Conservation (phyloP, 495 filamentous ascomycete species). For the Talaromyces wortmannii region DNA sequence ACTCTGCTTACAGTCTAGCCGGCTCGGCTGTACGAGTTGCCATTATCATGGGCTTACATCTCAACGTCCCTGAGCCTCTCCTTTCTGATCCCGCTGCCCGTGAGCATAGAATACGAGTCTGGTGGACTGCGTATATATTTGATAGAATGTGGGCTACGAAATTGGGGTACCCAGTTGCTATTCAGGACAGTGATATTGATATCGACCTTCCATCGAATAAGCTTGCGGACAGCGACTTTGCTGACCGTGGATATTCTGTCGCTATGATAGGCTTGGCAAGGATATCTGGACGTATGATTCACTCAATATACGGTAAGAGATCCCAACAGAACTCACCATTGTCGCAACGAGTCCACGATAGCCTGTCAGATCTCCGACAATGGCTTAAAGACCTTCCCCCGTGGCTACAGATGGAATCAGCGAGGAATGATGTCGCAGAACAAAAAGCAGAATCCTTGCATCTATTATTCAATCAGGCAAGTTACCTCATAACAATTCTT, state of each 20-base stretch:
- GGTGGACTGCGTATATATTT: conserved; percentile 26
- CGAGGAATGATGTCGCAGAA: conserved; percentile 17
- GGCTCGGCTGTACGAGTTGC: conserved; percentile 22
- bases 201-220: conserved; percentile 22
- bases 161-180: conserved; percentile 20
- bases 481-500: not conserved
- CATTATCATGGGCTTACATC: conserved; percentile 23
- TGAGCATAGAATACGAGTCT: conserved; percentile 22
- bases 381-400: conserved; percentile 21
- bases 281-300: conserved; percentile 16
- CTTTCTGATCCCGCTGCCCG: conserved; percentile 15
- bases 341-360: conserved; percentile 16
- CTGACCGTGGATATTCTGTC: conserved; percentile 15
- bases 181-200: conserved; percentile 23
- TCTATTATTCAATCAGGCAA: conserved; percentile 26
- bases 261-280: conserved; percentile 15
- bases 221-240: conserved; percentile 13
- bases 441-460: too few relatives aligned
- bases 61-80: conserved; percentile 23
- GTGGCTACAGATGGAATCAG: conserved; percentile 10
- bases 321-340: too few relatives aligned
- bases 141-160: conserved; percentile 27
- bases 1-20: conserved; percentile 20
- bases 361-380: conserved; percentile 20
- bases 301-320: conserved; percentile 20